These are phyloP conservation scores for Linderniella brevidens DNA, from an alignment of 257 asterid species.

Conservation along the genomic window DNA sequence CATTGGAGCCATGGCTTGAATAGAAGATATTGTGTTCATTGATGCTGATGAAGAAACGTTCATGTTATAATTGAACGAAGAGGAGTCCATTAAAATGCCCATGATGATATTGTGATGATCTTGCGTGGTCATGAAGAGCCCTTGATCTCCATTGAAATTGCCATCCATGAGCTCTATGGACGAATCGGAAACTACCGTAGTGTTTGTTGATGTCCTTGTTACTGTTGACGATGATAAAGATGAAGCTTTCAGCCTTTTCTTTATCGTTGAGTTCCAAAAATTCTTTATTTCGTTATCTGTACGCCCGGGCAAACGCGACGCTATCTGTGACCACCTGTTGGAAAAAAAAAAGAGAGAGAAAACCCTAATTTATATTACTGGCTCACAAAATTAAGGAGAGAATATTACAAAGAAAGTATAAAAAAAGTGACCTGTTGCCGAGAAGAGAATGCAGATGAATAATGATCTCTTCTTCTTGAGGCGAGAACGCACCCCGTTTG, in stretches of 20 bases:
- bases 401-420: not conserved
- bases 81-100: too few relatives aligned
- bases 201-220: constrained; percentile 22
- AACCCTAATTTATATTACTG: too few relatives aligned
- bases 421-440: constrained; percentile 43
- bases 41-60: too few relatives aligned
- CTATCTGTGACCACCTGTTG: constrained; percentile 84
- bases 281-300: constrained; percentile 90
- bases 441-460: constrained; percentile 75
- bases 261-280: constrained; percentile 81
- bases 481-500: constrained; percentile 71
- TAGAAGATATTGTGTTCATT: too few relatives aligned
- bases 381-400: not conserved
- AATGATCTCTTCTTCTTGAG: constrained; percentile 64
- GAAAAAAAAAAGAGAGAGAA: not conserved
- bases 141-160: too few relatives aligned
- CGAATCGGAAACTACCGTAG: constrained; percentile 25
- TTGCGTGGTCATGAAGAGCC: too few relatives aligned
- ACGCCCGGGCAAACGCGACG: constrained; percentile 83
- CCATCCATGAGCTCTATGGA: not conserved
- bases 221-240: constrained; percentile 5
- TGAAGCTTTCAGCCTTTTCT: constrained; percentile 44
- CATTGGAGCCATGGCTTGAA: too few relatives aligned
- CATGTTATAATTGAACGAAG: too few relatives aligned
- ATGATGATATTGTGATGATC: too few relatives aligned